phyloP scores from a whole-genome alignment of 768 basidiomycete genomes.

The Phallus indusiatus region DNA sequence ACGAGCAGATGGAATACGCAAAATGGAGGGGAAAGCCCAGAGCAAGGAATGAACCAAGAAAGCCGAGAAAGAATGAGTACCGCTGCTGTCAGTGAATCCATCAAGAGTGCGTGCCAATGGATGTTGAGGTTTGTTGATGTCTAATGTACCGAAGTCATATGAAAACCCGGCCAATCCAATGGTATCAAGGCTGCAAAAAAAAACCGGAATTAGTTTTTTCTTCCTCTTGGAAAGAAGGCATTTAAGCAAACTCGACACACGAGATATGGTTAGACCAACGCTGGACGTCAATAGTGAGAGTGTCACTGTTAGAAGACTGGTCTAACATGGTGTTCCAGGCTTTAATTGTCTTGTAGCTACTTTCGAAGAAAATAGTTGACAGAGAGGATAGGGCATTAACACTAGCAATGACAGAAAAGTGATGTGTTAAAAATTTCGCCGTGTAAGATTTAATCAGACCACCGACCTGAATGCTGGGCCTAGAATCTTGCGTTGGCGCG shows the following conservation, averaged over 20 bases:
- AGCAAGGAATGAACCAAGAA: slow-evolving; percentile 8
- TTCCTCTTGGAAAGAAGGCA: too few relatives aligned
- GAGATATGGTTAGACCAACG: slow-evolving; percentile 14
- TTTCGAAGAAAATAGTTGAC: slow-evolving; percentile 12
- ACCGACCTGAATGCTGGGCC: slow-evolving; percentile 12
- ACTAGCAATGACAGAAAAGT: neutral
- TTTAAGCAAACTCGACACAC: neutral
- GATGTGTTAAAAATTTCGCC: neutral
- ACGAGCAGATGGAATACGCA: slow-evolving; percentile 8
- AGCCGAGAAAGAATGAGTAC: slow-evolving; percentile 10
- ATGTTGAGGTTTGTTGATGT: slow-evolving; percentile 1
- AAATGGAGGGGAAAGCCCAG: slow-evolving; percentile 7
- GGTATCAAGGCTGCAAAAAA: slow-evolving; percentile 8
- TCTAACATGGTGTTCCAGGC: slow-evolving; percentile 10
- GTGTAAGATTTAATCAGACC: neutral
- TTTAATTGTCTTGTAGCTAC: slow-evolving; percentile 9
- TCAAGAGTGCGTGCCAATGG: slow-evolving; percentile 9
- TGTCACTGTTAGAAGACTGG: neutral
- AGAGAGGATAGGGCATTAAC: slow-evolving; percentile 11
- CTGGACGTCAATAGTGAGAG: slow-evolving; percentile 11
- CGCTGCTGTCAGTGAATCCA: slow-evolving; percentile 8
- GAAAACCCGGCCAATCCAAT: slow-evolving; percentile 14
- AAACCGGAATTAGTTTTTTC: too few relatives aligned
- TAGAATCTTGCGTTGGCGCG: slow-evolving; percentile 10
- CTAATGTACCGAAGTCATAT: slow-evolving; percentile 8